Base-by-base conservation (phyloP, 164 flowering plant genomes). In the Annona cherimola region DNA sequence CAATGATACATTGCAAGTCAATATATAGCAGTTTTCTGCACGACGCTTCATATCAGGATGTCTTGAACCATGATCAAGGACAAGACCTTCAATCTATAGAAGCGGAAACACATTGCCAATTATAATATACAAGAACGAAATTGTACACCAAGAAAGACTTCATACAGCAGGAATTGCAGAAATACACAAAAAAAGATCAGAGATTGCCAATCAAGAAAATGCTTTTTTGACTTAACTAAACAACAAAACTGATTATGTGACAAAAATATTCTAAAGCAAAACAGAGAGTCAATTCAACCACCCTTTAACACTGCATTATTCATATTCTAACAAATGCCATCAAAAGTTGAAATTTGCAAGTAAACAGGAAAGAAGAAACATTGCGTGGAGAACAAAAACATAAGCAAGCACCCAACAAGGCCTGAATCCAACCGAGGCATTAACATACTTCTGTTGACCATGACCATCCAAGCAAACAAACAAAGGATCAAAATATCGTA, bases 21-120 rank as follows among this genome's bases (percentile, higher is more conserved):
- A 77, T 42, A 96, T 90, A 78, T 87, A 75, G 79, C 99, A 93
- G 71, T 96, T 93, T 79, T 96, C 99, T 62, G 96, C 98, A 54
- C 94, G 83, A 4, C 99, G 80, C 73, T 96, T 96, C 99, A 96
- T 96, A 79, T 96, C 99, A 75, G 99, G 99, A 85, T 96, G 99
- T 79, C 99, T 89, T n/a, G 99, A 96, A 69, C 99, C 99, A 81
- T 96, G 99, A 83, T 96, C 99, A 72, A 96, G 97, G 77, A 96
- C 99, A 79, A 96, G 95, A 73, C 99, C 99, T 75, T 96, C 95
- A 82, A 96, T 89, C 99, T 96, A 79, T 16, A 81, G 68, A 73
- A 63, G 45, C 41, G 63, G n/a, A 46, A 61, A 5, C 35, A 64
- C 61, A 20, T 41, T 3, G 3, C 8, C 60, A 44, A 8, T 64